Evolutionary conservation across 2,329 filamentous ascomycete species (phyloP).

Genomic region (Torrubiellomyces zombiae): DNA sequence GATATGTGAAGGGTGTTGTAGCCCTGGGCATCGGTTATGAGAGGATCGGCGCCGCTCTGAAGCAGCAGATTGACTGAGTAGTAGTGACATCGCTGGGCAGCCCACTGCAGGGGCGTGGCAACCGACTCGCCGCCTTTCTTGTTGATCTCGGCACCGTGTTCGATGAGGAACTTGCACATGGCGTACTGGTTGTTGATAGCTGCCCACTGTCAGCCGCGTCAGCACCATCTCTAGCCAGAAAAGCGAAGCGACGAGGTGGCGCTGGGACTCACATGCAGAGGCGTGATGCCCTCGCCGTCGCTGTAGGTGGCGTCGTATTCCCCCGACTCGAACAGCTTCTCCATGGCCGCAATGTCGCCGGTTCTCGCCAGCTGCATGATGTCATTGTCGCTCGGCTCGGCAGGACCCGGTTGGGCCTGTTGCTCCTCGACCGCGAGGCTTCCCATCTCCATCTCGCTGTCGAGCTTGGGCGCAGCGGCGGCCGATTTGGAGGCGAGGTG

Average conservation of each 20-base stretch:
- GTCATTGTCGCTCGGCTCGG: conserved; percentile 41
- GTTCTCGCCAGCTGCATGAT: conserved; percentile 90
- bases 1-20: conserved; percentile 97
- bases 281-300: conserved; percentile 88
- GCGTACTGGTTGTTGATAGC: conserved; percentile 98
- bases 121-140: conserved; percentile 89
- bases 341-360: conserved; percentile 73
- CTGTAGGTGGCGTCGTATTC: conserved; percentile 68
- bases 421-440: conserved; percentile 24
- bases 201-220: conserved; percentile 72
- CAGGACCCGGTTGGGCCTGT: conserved; percentile 1
- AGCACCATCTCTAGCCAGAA: conserved; percentile 6
- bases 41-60: conserved; percentile 78
- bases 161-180: conserved; percentile 90
- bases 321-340: conserved; percentile 73
- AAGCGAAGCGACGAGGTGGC: neutral
- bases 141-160: conserved; percentile 74
- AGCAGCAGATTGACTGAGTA: conserved; percentile 90
- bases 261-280: conserved; percentile 61
- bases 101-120: conserved; percentile 91
- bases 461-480: conserved; percentile 37
- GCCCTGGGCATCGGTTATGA: conserved; percentile 83
- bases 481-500: conserved; percentile 39
- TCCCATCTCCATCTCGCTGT: conserved; percentile 39
- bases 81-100: conserved; percentile 89